A percentile compares a stretch with the other conserved stretches of the same genome.
Evolutionary conservation across 371 early-diverging fungal species (phyloP).

Genomic region (Phascolomyces articulosus): DNA sequence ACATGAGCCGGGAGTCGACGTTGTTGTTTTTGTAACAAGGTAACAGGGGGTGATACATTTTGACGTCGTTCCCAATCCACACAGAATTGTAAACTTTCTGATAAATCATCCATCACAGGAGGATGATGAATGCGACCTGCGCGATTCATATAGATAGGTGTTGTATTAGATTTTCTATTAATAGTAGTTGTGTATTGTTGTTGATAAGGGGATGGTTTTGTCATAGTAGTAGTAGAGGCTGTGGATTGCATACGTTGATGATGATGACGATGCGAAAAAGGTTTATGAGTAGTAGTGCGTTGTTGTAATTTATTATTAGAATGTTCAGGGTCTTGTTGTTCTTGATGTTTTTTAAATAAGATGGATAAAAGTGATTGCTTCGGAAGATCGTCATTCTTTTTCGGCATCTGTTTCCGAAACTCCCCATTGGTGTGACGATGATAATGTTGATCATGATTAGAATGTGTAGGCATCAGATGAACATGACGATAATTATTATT

Average conservation of each 20-base stretch:
- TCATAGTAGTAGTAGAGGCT: no score
- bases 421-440: conserved; percentile 1
- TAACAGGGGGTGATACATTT: conserved; percentile 11
- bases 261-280: not conserved
- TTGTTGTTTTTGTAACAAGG: not conserved
- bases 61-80: conserved; percentile 30
- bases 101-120: conserved; percentile 5
- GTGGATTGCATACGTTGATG: not conserved
- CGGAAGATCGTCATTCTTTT: not conserved
- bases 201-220: no score
- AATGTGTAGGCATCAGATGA: not conserved
- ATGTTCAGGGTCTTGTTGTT: conserved; percentile 9
- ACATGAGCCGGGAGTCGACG: not conserved
- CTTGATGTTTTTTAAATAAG: conserved; percentile 3
- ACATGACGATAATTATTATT: not conserved
- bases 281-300: no score
- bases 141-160: conserved; percentile 27
- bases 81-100: conserved; percentile 18
- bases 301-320: no score
- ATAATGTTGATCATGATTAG: no score
- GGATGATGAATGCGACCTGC: not conserved
- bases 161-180: not conserved
- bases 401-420: not conserved
- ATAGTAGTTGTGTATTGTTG: not conserved
- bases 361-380: conserved; percentile 10